These are phyloP conservation scores for Craspedostauros australis DNA, from an alignment of 108 stramenopile genomes.

Conservation along the genomic window DNA sequence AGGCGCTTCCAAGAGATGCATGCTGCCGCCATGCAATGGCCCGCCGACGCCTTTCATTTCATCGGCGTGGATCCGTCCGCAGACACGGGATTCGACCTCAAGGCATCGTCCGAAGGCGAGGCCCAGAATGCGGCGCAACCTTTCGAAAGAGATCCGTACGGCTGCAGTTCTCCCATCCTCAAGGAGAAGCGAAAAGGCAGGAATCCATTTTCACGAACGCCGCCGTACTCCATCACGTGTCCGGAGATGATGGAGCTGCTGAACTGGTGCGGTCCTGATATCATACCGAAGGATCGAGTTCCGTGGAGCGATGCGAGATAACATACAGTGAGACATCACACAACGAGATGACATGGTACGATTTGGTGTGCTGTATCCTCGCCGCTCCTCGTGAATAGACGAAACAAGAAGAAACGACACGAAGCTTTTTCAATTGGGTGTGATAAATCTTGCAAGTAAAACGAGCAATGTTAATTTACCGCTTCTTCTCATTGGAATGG, in stretches of 20 bases:
- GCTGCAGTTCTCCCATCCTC: constrained; percentile 73
- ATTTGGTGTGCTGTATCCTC: too few species aligned
- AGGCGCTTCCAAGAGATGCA: constrained; percentile 82
- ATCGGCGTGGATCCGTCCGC: constrained; percentile 84
- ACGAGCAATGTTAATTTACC: too few species aligned
- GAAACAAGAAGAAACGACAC: too few species aligned
- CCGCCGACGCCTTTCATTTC: constrained; percentile 64
- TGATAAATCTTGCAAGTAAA: too few species aligned
- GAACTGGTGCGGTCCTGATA: constrained; percentile 77
- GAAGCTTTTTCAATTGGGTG: too few species aligned
- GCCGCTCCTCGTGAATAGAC: too few species aligned
- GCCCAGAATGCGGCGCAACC: constrained; percentile 65
- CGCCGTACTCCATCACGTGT: constrained; percentile 85
- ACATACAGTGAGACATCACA: too few species aligned
- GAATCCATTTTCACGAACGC: constrained; percentile 85
- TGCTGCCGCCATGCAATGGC: constrained; percentile 81
- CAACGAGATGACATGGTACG: too few species aligned
- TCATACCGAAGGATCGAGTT: constrained; percentile 45
- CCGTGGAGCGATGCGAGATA: constrained; percentile 61
- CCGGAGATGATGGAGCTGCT: constrained; percentile 85
- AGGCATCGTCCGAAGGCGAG: constrained; percentile 61
- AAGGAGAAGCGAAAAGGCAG: constrained; percentile 77
- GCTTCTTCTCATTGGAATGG: too few species aligned
- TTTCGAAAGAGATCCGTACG: constrained; percentile 90
- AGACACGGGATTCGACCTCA: constrained; percentile 71